Evolutionary conservation across 345 rosid species (phyloP), one percentile per base, ranked within the genome.

Genomic region (Arabis alpina): DNA sequence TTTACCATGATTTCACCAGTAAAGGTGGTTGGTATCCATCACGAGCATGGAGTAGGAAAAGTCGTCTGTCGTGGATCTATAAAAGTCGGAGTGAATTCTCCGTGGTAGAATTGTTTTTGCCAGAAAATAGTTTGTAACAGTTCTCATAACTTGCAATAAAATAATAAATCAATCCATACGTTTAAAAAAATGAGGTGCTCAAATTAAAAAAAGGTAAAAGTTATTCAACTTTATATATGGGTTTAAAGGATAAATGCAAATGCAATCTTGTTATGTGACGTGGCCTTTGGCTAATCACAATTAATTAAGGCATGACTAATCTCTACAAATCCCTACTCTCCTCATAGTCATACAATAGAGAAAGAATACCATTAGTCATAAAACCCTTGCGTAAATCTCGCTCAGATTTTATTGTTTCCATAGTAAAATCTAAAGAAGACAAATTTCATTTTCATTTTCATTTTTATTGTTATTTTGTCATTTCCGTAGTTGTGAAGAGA

Each of bases 341-440:
- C 73, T 74, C 68, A 43, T 59, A 60, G 57, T 73, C 76, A 72
- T 55, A 64, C 44, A 54, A 4, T 7, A 64, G 59, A 64, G 59
- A 56, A 64, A 72, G 72, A 74, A 67, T 74, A 74, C 68, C 73
- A 74, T 74, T 60, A 53, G 73, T 74, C 78, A 36, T 67, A 4
- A 51, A 58, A 28, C 8, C 51, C 60, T 47, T 61, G 43, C 73
- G 25, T 68, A 61, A 68, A 54, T 68, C 50, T 75, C 69, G 57
- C 64, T 54, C 34, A 50, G 32, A 65, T 73, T 54, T 64, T 66
- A 57, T 66, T 66, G 54, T 74, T 74, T 66, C 53, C 67, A 49
- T 66, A 53, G 27, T 48, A 48, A 56, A 60, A 12, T 40, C 36
- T 32, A 16, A 57, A 64, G 50, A 45, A 62, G 16, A 30, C 67